A percentile compares a stretch with the other conserved stretches of the same genome.
Conservation (phyloP, 768 basidiomycete genomes). For the Tylopilus sp. region DNA sequence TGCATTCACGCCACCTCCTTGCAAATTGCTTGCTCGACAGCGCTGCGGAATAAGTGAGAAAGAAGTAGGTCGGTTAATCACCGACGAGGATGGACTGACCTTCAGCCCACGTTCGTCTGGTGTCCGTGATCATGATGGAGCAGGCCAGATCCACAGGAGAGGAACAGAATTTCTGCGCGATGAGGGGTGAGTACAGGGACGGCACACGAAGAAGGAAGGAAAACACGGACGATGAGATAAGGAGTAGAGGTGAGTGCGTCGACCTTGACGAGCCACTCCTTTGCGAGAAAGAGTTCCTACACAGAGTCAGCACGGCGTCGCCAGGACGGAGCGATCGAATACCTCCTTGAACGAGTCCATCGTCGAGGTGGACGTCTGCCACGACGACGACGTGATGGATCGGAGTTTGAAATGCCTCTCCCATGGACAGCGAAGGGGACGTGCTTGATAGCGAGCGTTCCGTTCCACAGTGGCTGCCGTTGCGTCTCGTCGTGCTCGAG, state of each 20-base stretch:
- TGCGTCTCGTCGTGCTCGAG: slow-evolving; percentile 39
- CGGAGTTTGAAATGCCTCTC: slow-evolving; percentile 23
- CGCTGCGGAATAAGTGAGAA: slow-evolving; percentile 34
- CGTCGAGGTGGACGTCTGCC: neutral
- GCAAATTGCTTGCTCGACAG: slow-evolving; percentile 56
- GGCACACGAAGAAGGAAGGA: slow-evolving; percentile 4
- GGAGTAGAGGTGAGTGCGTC: slow-evolving; percentile 58
- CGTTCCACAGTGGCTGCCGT: slow-evolving; percentile 32
- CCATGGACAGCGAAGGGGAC: slow-evolving; percentile 30
- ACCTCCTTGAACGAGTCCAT: slow-evolving; percentile 55
- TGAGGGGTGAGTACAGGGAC: neutral
- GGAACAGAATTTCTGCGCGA: slow-evolving; percentile 58
- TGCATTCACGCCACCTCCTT: slow-evolving; percentile 67
- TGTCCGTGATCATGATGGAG: slow-evolving; percentile 67
- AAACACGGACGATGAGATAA: slow-evolving; percentile 64
- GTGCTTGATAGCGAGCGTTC: slow-evolving; percentile 46
- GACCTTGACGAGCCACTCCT: slow-evolving; percentile 73
- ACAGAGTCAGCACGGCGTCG: neutral
- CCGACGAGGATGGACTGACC: slow-evolving; percentile 38
- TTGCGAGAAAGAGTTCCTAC: slow-evolving; percentile 57
- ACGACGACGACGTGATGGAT: neutral
- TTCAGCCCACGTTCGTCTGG: slow-evolving; percentile 72
- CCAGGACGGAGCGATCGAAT: neutral
- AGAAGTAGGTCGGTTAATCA: slow-evolving; percentile 21
- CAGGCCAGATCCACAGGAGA: slow-evolving; percentile 57